Conservation (phyloP, 768 basidiomycete species). For the Boletus bicolor region DNA sequence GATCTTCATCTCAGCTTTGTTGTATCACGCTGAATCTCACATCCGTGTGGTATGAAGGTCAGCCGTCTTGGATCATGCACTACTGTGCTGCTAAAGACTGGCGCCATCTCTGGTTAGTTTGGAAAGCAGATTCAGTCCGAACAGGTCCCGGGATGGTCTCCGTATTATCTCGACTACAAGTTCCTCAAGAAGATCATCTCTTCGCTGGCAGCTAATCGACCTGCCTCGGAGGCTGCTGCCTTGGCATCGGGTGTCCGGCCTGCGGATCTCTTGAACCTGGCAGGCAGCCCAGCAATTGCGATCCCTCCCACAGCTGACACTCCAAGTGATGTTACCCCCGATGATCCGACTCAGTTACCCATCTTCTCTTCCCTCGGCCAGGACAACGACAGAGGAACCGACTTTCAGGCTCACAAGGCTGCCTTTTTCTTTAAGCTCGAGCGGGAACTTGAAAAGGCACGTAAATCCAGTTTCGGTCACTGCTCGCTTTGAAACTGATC, state of each 20-base stretch:
- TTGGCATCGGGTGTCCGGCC: conserved; percentile 81
- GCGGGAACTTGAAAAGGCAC: conserved; percentile 93
- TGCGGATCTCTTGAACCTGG: conserved; percentile 42
- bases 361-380: conserved; percentile 60
- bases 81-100: background rate
- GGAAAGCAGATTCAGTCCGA: conserved; percentile 96
- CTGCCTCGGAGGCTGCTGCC: conserved; percentile 86
- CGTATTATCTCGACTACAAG: conserved; percentile 98
- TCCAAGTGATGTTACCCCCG: conserved; percentile 20
- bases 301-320: conserved; percentile 18
- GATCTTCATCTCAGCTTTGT: conserved; percentile 6
- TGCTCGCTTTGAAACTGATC: conserved; percentile 4
- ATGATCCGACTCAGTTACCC: conserved; percentile 50
- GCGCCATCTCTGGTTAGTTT: conserved; percentile 59
- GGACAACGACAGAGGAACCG: conserved; percentile 72
- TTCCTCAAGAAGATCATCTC: conserved; percentile 98
- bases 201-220: conserved; percentile 84
- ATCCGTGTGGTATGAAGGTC: conserved; percentile 32
- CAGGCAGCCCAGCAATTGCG: conserved; percentile 32
- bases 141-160: conserved; percentile 95
- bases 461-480: conserved; percentile 15
- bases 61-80: background rate
- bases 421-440: conserved; percentile 99
- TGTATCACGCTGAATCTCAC: conserved; percentile 6
- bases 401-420: conserved; percentile 92